A percentile compares a stretch with the other conserved stretches of the same genome.
These are phyloP conservation scores for Aspergillus wentii DNA, from an alignment of 495 filamentous ascomycete genomes.

Conservation along the genomic window DNA sequence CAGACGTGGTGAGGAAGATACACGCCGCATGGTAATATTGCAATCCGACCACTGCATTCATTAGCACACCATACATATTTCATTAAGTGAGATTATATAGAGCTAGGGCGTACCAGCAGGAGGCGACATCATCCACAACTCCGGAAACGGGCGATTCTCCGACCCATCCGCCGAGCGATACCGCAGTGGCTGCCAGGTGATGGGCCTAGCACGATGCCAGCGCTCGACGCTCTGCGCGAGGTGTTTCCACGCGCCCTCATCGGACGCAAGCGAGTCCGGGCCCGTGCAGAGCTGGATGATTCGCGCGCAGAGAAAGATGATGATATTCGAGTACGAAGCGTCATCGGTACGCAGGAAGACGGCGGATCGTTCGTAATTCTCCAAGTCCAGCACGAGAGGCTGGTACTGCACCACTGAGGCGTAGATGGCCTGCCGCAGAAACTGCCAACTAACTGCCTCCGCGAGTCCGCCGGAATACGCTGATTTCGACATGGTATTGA, in stretches of 20 bases:
- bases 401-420: constrained; percentile 32
- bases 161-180: constrained; percentile 22
- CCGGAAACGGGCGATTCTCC: constrained; percentile 28
- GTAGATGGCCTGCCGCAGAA: constrained; percentile 38
- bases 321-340: constrained; percentile 27
- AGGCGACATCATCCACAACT: constrained; percentile 36
- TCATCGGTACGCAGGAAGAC: constrained; percentile 32
- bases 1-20: constrained; percentile 28
- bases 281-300: constrained; percentile 28
- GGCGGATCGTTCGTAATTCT: constrained; percentile 29
- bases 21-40: constrained; percentile 33
- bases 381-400: constrained; percentile 28
- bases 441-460: constrained; percentile 40
- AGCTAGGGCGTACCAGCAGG: constrained; percentile 21
- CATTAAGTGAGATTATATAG: neutral
- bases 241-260: constrained; percentile 17
- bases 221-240: constrained; percentile 21
- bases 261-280: constrained; percentile 13
- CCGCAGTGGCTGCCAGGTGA: constrained; percentile 33
- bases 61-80: neutral
- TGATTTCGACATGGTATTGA: constrained; percentile 31
- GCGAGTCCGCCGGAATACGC: constrained; percentile 32
- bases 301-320: constrained; percentile 31
- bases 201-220: constrained; percentile 25
- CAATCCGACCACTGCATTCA: constrained; percentile 27